Percentiles rank a stretch among this genome's conserved stretches.
Evolutionary conservation across 2,329 filamentous ascomycete genomes (phyloP).

Genomic region (Fusarium lateritium): DNA sequence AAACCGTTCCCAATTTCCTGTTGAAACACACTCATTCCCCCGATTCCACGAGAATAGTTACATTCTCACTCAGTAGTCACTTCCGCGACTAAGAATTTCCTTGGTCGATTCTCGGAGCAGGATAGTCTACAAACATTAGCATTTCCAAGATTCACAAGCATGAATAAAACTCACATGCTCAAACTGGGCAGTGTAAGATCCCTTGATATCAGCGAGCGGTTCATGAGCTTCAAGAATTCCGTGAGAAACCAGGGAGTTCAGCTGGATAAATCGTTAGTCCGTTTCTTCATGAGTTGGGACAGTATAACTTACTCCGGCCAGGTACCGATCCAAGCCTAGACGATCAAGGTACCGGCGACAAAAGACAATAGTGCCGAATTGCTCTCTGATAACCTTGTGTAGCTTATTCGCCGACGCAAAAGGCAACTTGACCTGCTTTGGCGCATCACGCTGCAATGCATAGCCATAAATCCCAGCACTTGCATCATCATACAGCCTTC

Average conservation of each 20-base stretch:
- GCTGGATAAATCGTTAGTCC: slow-evolving; percentile 53
- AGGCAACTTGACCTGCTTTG: slow-evolving; percentile 53
- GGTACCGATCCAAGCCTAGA: slow-evolving; percentile 72
- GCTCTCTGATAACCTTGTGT: slow-evolving; percentile 71
- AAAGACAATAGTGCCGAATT: slow-evolving; percentile 74
- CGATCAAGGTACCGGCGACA: slow-evolving; percentile 74
- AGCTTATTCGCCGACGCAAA: slow-evolving; percentile 70
- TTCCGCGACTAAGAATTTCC: slow-evolving; percentile 67
- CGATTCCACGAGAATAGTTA: neutral
- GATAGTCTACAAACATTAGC: slow-evolving; percentile 58
- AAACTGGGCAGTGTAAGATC: slow-evolving; percentile 75
- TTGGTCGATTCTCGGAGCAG: slow-evolving; percentile 61
- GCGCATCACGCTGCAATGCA: slow-evolving; percentile 58
- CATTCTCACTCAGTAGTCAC: slow-evolving; percentile 61
- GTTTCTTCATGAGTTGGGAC: fast-evolving
- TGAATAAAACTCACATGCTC: slow-evolving; percentile 62
- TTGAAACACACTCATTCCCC: slow-evolving; percentile 17
- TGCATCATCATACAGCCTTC: slow-evolving; percentile 84
- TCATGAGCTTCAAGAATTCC: slow-evolving; percentile 71
- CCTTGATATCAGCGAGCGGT: slow-evolving; percentile 70
- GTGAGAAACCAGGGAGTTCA: slow-evolving; percentile 70
- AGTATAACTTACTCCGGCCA: slow-evolving; percentile 64
- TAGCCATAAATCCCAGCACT: slow-evolving; percentile 67
- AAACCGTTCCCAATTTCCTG: slow-evolving; percentile 17
- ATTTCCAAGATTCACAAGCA: no score